Base-by-base conservation (phyloP, 345 rosid species). In the Rhodomyrtus tomentosa region DNA sequence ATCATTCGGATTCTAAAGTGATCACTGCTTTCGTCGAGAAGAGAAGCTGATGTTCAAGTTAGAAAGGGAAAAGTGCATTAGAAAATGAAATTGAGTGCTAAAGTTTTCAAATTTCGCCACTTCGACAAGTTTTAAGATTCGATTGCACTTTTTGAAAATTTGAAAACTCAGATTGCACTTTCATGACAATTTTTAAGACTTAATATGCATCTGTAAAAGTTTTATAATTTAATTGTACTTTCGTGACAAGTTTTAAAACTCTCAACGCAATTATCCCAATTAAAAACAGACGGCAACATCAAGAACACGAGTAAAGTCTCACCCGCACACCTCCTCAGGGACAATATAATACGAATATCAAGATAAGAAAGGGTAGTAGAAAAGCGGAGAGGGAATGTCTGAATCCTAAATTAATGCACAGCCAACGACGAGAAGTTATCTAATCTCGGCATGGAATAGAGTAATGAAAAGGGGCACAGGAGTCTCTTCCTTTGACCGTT, bases 401-500 rank as follows among this genome's bases (percentile, higher is more conserved):
- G 45, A 68, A 68, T 68, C 24, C 76, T 32, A 68, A 32, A 68
- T 68, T 68, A 68, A 68, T 68, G 76, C 38, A 68, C 45, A 16
- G 10, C 45, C 76, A 32, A 68, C 76, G 24, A 68, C 18, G 76
- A 32, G 76, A 68, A 68, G 76, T 36, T 68, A 45, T 68, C 42
- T 68, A 68, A 16, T 32, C 24, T 68, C 32, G 76, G 45, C 76
- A 68, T 32, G 45, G 45, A 32, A 68, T 68, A 68, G 36, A 68
- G 76, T 32, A 68, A 68, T 32, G 45, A 18, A 68, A 68, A 62
- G 45, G 24, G 45, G 40, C 24, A 68, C 83, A 50, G 42, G 42
- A 27, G 83, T 50, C 83, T 68, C 83, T 51, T 81, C 58, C 40
- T 81, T 80, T 81, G 86, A 81, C 83, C 79, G 83, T 81, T 85